A percentile compares a stretch with the other conserved stretches of the same genome.
Evolutionary conservation across 768 basidiomycete genomes (phyloP).

Genomic region (Multifurca ochricompacta): DNA sequence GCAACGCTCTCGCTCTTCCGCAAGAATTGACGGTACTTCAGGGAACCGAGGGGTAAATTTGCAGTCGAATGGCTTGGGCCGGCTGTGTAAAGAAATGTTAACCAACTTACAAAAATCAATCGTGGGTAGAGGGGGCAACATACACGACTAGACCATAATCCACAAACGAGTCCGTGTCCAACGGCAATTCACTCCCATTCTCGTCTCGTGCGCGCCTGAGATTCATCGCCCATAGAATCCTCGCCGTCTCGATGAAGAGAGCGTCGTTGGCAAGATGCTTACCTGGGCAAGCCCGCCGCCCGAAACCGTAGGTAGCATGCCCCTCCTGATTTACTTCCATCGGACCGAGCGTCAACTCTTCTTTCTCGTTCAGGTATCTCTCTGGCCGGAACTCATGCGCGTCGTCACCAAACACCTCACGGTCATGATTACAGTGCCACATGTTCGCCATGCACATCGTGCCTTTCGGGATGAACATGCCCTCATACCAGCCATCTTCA

Average conservation of each 20-base stretch:
- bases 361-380: constrained; percentile 14
- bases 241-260: constrained; percentile 15
- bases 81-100: too few species aligned
- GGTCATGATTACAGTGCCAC: constrained; percentile 7
- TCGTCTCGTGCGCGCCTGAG: constrained; percentile 6
- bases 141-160: not conserved
- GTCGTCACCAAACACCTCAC: constrained; percentile 12
- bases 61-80: too few species aligned
- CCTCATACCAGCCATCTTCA: constrained; percentile 23
- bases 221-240: constrained; percentile 18
- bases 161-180: not conserved
- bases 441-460: constrained; percentile 27
- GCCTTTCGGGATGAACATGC: constrained; percentile 29
- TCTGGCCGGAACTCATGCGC: constrained; percentile 19
- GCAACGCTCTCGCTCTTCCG: too few species aligned
- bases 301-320: constrained; percentile 2
- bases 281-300: constrained; percentile 18
- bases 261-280: constrained; percentile 16
- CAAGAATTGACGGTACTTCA: too few species aligned
- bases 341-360: not conserved
- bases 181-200: constrained; percentile 2
- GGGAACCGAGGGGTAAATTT: too few species aligned
- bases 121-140: too few species aligned
- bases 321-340: constrained; percentile 4
- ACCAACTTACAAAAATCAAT: too few species aligned